phyloP scores from a whole-genome alignment of 257 asterid genomes.

The Nicotiana tomentosiformis region DNA sequence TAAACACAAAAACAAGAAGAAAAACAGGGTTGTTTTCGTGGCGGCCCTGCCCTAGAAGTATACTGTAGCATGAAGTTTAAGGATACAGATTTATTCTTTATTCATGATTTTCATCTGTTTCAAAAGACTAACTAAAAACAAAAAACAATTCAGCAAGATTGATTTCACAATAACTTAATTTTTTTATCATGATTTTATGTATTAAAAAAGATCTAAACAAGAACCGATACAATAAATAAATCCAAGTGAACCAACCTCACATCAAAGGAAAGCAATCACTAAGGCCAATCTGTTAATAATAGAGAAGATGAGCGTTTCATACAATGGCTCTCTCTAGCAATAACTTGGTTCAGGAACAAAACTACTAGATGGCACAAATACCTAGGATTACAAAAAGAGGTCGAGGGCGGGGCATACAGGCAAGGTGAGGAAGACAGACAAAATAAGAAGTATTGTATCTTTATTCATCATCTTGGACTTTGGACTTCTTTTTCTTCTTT shows the following conservation, averaged over 20 bases:
- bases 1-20: too few relatives aligned
- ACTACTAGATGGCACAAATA: not conserved
- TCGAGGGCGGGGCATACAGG: not conserved
- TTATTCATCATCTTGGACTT: conserved; percentile 31
- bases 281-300: not conserved
- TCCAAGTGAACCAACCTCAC: not conserved
- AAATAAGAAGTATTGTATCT: not conserved
- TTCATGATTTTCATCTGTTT: too few relatives aligned
- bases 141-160: too few relatives aligned
- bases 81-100: too few relatives aligned
- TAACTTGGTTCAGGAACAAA: not conserved
- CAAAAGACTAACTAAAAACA: too few relatives aligned
- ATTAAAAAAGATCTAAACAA: too few relatives aligned
- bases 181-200: too few relatives aligned
- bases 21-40: too few relatives aligned
- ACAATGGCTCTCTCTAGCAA: not conserved
- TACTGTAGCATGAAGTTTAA: too few relatives aligned
- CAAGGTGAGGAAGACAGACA: not conserved
- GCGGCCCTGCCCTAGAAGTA: too few relatives aligned
- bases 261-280: not conserved
- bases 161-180: too few relatives aligned
- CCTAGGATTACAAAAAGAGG: not conserved
- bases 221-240: not conserved
- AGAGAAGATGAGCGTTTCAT: not conserved
- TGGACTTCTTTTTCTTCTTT: conserved; percentile 54